Evolutionary conservation across 2,329 filamentous ascomycete species (phyloP).

Genomic region (Polychaeton citri): DNA sequence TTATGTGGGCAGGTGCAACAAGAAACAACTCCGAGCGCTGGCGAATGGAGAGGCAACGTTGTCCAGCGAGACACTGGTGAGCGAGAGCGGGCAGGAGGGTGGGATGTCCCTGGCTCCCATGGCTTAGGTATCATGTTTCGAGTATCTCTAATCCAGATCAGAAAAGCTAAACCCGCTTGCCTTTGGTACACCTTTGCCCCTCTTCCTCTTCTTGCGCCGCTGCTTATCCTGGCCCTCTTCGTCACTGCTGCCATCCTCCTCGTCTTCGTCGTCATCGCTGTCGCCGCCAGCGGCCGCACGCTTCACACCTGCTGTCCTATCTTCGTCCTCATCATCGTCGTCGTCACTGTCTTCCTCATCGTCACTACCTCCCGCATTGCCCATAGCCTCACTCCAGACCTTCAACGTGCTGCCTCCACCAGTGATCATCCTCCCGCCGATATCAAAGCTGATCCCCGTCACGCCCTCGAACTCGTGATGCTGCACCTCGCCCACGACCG

Average conservation of each 20-base stretch:
- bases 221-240: slow-evolving; percentile 28
- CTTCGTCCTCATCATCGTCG: slow-evolving; percentile 20
- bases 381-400: slow-evolving; percentile 68
- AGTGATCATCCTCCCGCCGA: slow-evolving; percentile 72
- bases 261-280: slow-evolving; percentile 27
- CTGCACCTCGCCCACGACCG: slow-evolving; percentile 52
- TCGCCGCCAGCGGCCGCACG: slow-evolving; percentile 38
- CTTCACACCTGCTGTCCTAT: slow-evolving; percentile 26
- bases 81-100: background rate
- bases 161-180: slow-evolving; percentile 14
- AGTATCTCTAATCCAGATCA: slow-evolving; percentile 18
- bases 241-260: slow-evolving; percentile 25
- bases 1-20: slow-evolving; percentile 27
- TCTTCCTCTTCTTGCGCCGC: slow-evolving; percentile 31
- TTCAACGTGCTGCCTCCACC: slow-evolving; percentile 78
- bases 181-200: slow-evolving; percentile 17
- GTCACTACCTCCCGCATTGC: slow-evolving; percentile 33
- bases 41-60: slow-evolving; percentile 2
- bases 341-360: slow-evolving; percentile 34
- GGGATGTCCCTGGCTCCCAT: slow-evolving; percentile 2
- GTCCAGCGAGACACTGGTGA: background rate
- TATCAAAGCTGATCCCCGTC: slow-evolving; percentile 69
- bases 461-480: slow-evolving; percentile 87
- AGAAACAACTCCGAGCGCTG: slow-evolving; percentile 15
- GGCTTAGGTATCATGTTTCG: slow-evolving; percentile 3